Evolutionary conservation across 768 basidiomycete species (phyloP).

Genomic region (Russula brevipes): DNA sequence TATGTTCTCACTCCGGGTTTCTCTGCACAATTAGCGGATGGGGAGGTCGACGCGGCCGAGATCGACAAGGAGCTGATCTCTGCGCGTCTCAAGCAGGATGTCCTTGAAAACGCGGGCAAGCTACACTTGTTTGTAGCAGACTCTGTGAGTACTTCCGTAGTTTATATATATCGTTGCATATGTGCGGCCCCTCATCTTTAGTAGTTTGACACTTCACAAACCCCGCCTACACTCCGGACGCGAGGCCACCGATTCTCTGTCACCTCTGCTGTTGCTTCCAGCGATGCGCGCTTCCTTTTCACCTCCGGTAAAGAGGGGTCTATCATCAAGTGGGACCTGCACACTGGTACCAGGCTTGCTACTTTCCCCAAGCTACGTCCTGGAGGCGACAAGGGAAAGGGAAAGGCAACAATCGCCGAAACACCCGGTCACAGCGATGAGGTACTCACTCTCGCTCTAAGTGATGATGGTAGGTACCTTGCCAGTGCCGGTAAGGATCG

Average conservation of each 20-base stretch:
- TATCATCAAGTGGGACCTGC: constrained; percentile 81
- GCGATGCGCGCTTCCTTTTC: constrained; percentile 70
- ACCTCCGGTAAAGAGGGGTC: constrained; percentile 88
- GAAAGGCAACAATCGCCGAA: constrained; percentile 46
- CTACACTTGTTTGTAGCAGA: constrained; percentile 78
- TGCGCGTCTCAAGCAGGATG: constrained; percentile 86
- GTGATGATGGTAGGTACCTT: constrained; percentile 77
- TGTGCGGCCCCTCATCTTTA: neutral
- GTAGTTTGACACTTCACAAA: constrained; percentile 54
- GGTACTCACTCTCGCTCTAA: constrained; percentile 77
- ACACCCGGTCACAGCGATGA: constrained; percentile 81
- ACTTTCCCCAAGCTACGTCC: constrained; percentile 58
- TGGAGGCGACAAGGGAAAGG: constrained; percentile 43
- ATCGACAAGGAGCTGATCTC: constrained; percentile 92
- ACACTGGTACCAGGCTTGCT: constrained; percentile 51
- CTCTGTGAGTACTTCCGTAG: constrained; percentile 41
- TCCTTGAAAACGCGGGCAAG: constrained; percentile 84
- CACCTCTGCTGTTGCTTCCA: constrained; percentile 75
- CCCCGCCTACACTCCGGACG: constrained; percentile 51
- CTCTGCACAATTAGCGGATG: constrained; percentile 51
- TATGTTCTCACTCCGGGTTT: neutral
- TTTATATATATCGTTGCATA: neutral
- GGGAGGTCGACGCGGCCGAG: constrained; percentile 92
- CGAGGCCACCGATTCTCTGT: constrained; percentile 74
- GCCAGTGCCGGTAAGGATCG: constrained; percentile 86